Conservation (phyloP, 352 stramenopile species). For the Phytopythium ostracodes region DNA sequence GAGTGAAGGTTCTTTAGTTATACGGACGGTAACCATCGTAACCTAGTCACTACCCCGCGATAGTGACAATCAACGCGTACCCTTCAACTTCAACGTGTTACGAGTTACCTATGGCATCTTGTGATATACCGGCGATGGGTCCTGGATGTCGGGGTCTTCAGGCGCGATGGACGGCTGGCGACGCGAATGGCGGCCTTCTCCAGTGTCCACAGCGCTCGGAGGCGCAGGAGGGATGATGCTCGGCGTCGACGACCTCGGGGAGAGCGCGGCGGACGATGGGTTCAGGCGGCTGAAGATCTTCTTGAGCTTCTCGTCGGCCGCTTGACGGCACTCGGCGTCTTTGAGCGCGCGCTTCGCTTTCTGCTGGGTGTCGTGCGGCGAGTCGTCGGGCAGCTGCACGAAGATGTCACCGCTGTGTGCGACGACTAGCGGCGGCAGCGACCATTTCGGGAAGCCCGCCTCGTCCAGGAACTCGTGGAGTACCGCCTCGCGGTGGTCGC, state of each 20-base stretch:
- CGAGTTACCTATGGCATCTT: not conserved
- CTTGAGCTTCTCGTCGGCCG: constrained; percentile 21
- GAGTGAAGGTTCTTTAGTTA: not conserved
- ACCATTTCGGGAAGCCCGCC: constrained; percentile 11
- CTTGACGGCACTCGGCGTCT: constrained; percentile 7
- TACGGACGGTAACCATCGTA: not conserved
- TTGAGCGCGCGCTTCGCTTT: constrained; percentile 13
- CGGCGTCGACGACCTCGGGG: not conserved
- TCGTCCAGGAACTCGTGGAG: constrained; percentile 21
- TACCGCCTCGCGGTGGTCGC: constrained; percentile 18
- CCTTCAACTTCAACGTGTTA: not conserved
- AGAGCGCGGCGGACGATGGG: constrained; percentile 3
- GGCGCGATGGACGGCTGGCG: not conserved
- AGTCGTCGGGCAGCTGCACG: constrained; percentile 5
- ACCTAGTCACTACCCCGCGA: not conserved
- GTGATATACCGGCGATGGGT: not conserved
- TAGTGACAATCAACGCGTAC: not conserved
- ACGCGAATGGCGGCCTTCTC: not conserved
- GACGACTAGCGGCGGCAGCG: constrained; percentile 19
- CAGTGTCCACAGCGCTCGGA: not conserved
- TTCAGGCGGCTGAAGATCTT: constrained; percentile 19
- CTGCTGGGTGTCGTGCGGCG: constrained; percentile 7
- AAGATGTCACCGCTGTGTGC: constrained; percentile 25
- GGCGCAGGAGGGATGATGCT: not conserved
- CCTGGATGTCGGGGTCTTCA: not conserved